phyloP scores from a whole-genome alignment of 495 filamentous ascomycete species.

The Rhizodiscina lignyota region DNA sequence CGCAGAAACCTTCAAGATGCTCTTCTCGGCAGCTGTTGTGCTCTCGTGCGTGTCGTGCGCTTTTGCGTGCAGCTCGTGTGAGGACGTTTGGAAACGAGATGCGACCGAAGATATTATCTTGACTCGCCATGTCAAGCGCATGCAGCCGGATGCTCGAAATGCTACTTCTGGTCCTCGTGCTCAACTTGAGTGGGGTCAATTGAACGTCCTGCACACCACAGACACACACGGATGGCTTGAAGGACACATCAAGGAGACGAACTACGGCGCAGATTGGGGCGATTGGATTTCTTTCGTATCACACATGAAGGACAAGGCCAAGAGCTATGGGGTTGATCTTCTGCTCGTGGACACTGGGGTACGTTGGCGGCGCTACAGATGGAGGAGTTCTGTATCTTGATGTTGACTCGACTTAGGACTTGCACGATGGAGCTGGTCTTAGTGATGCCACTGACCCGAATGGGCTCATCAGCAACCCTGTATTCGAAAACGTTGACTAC shows the following conservation, averaged over 20 bases:
- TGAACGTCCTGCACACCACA: constrained; percentile 31
- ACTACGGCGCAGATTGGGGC: constrained; percentile 28
- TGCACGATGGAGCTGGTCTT: constrained; percentile 27
- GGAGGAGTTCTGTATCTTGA: background rate
- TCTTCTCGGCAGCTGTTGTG: too few relatives aligned
- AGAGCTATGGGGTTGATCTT: constrained; percentile 19
- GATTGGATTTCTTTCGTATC: constrained; percentile 23
- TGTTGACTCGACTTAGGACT: constrained; percentile 9
- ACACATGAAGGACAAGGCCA: constrained; percentile 23
- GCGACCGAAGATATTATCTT: constrained; percentile 17
- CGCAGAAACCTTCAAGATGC: too few relatives aligned
- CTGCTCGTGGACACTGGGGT: constrained; percentile 24
- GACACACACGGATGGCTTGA: constrained; percentile 32
- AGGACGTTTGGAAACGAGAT: too few relatives aligned
- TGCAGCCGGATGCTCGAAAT: constrained; percentile 32
- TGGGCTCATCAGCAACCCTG: constrained; percentile 21
- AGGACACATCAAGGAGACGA: constrained; percentile 28
- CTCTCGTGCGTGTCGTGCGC: too few relatives aligned
- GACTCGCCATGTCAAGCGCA: constrained; percentile 17
- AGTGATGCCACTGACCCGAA: constrained; percentile 23
- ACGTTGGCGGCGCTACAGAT: background rate
- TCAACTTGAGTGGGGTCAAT: constrained; percentile 28
- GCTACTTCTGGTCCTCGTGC: constrained; percentile 19
- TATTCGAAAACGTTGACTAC: constrained; percentile 28
- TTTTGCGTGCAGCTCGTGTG: too few relatives aligned